Percentiles rank a stretch among this genome's conserved stretches.
phyloP scores from a whole-genome alignment of 2,329 filamentous ascomycete genomes.

The Fusarium udum region DNA sequence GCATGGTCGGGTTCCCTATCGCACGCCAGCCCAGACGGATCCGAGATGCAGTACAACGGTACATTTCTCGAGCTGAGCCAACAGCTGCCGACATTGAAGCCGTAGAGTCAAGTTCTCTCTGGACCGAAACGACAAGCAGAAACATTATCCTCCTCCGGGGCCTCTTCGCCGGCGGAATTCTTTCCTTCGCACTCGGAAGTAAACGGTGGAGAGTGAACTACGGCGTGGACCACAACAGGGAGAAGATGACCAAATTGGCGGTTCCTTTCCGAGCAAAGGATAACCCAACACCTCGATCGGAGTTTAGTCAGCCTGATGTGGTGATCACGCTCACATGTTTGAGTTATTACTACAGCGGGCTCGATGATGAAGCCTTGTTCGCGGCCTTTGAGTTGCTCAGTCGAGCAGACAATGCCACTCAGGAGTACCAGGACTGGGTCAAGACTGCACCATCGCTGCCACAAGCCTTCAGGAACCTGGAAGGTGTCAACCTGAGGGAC shows the following conservation, averaged over 20 bases:
- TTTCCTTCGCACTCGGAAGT: conserved; percentile 61
- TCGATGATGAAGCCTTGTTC: conserved; percentile 61
- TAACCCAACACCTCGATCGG: conserved; percentile 61
- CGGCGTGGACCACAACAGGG: conserved; percentile 58
- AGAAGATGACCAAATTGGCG: conserved; percentile 57
- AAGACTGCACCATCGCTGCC: conserved; percentile 48
- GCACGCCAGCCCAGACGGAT: conserved; percentile 45
- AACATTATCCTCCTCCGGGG: conserved; percentile 62
- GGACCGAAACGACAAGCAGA: conserved; percentile 44
- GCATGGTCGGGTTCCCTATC: conserved; percentile 55
- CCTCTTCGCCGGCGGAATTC: conserved; percentile 63
- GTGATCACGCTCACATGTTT: conserved; percentile 65
- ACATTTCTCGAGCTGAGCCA: conserved; percentile 54
- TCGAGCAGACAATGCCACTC: conserved; percentile 60
- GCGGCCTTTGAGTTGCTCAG: conserved; percentile 57
- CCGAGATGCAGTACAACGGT: conserved; percentile 50
- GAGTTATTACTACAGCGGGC: conserved; percentile 65
- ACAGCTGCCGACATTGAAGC: conserved; percentile 40
- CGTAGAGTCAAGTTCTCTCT: conserved; percentile 53
- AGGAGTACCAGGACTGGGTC: conserved; percentile 63
- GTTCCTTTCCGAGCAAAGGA: conserved; percentile 71
- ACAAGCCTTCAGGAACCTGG: conserved; percentile 51
- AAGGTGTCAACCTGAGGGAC: conserved; percentile 69
- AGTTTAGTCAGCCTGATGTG: conserved; percentile 71
- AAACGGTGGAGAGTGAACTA: conserved; percentile 75